These are phyloP conservation scores for Lepidium sativum DNA, from an alignment of 345 rosid genomes.

Conservation along the genomic window DNA sequence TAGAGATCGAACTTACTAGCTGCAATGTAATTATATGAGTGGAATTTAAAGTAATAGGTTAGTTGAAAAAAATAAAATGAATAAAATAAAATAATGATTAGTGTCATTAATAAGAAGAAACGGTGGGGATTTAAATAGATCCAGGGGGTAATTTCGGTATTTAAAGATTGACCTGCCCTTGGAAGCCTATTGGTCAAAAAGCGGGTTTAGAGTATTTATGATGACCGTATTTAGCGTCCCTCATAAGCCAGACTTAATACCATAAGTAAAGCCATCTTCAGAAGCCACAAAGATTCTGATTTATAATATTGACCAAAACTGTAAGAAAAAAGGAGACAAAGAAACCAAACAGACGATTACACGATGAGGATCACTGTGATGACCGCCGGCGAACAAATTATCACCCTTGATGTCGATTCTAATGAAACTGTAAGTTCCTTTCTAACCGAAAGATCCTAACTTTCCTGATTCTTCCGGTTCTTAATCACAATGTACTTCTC, in stretches of 20 bases:
- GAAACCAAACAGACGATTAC: constrained; percentile 1
- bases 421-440: constrained; percentile 54
- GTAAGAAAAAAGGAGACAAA: not conserved
- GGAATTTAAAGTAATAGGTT: too few relatives aligned
- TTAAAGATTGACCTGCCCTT: not conserved
- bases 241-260: not conserved
- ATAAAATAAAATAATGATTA: too few relatives aligned
- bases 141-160: not conserved
- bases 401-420: constrained; percentile 72
- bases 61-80: too few relatives aligned
- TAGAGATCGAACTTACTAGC: too few relatives aligned
- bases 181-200: not conserved
- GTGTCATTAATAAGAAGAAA: not conserved
- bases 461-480: constrained; percentile 9
- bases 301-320: not conserved
- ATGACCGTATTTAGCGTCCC: constrained; percentile 6
- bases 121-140: not conserved
- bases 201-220: not conserved
- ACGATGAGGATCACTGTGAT: constrained; percentile 83
- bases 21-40: too few relatives aligned
- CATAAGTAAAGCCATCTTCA: constrained; percentile 1
- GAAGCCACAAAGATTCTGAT: constrained; percentile 10
- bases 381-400: constrained; percentile 85
- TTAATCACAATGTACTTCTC: constrained; percentile 19
- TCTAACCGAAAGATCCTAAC: constrained; percentile 16